These are phyloP conservation scores for Boletus huronensis DNA, from an alignment of 768 basidiomycete genomes.

Conservation along the genomic window DNA sequence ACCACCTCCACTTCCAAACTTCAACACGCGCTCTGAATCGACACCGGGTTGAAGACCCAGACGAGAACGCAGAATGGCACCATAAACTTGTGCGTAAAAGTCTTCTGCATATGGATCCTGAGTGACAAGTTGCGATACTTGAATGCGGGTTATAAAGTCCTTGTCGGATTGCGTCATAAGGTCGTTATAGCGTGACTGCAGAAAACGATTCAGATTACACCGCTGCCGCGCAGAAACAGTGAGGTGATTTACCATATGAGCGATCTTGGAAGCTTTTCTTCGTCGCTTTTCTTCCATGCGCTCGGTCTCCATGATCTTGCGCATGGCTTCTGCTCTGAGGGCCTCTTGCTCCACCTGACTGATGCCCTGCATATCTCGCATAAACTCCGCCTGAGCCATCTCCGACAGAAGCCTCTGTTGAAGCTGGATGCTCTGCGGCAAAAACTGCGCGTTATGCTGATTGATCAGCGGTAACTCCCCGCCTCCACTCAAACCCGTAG, in stretches of 20 bases:
- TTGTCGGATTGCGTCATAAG: constrained; percentile 98
- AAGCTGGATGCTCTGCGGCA: constrained; percentile 64
- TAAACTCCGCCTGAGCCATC: constrained; percentile 66
- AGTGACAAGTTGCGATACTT: constrained; percentile 96
- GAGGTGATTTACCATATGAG: constrained; percentile 65
- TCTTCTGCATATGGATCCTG: constrained; percentile 97
- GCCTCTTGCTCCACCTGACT: constrained; percentile 65
- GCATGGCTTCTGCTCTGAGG: constrained; percentile 73
- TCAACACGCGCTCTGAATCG: constrained; percentile 72
- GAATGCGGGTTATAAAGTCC: constrained; percentile 98
- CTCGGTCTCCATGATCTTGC: constrained; percentile 89
- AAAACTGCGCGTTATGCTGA: constrained; percentile 52
- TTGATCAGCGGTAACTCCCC: constrained; percentile 37
- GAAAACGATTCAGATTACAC: not conserved
- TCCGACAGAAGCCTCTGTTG: constrained; percentile 77
- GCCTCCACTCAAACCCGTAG: constrained; percentile 13
- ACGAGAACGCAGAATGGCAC: constrained; percentile 76
- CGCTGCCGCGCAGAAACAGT: not conserved
- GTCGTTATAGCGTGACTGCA: constrained; percentile 86
- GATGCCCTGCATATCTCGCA: constrained; percentile 60
- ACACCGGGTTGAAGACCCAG: constrained; percentile 61
- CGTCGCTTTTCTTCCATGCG: constrained; percentile 82
- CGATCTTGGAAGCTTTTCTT: constrained; percentile 79
- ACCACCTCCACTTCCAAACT: constrained; percentile 85
- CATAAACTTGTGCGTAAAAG: constrained; percentile 97